Percentiles rank a stretch among this genome's conserved stretches.
Evolutionary conservation across 257 asterid species (phyloP).

Genomic region (Nicotiana sylvestris): DNA sequence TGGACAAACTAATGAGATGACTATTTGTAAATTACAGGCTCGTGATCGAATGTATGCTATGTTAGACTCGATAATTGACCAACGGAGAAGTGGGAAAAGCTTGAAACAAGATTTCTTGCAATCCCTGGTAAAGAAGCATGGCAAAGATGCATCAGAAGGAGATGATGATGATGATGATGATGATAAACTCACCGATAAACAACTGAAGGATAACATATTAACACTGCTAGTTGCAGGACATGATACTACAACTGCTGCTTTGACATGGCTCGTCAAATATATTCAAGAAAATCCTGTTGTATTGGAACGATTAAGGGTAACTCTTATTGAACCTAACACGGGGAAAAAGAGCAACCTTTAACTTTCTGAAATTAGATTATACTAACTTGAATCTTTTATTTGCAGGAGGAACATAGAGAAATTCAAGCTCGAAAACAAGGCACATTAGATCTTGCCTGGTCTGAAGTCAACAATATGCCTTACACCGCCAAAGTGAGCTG

Average conservation of each 20-base stretch:
- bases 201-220: conserved; percentile 75
- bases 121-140: conserved; percentile 55
- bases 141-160: conserved; percentile 24
- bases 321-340: background rate
- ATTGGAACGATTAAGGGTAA: conserved; percentile 64
- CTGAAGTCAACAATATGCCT: conserved; percentile 76
- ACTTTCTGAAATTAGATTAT: background rate
- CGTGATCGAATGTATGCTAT: conserved; percentile 74
- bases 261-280: conserved; percentile 75
- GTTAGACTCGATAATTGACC: conserved; percentile 61
- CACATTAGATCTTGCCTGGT: conserved; percentile 64
- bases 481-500: conserved; percentile 60
- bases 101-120: conserved; percentile 63
- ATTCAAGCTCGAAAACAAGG: conserved; percentile 42
- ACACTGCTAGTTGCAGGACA: conserved; percentile 83
- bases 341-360: background rate
- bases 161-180: conserved; percentile 48
- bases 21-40: conserved; percentile 36
- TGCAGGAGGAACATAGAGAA: conserved; percentile 71
- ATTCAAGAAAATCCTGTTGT: conserved; percentile 67
- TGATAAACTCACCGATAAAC: conserved; percentile 77
- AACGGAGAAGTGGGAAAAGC: conserved; percentile 50
- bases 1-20: background rate
- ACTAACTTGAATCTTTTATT: background rate
- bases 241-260: conserved; percentile 84